These are phyloP conservation scores for Eragrostis tef DNA, from an alignment of 202 grass and related monocot species.

Conservation along the genomic window DNA sequence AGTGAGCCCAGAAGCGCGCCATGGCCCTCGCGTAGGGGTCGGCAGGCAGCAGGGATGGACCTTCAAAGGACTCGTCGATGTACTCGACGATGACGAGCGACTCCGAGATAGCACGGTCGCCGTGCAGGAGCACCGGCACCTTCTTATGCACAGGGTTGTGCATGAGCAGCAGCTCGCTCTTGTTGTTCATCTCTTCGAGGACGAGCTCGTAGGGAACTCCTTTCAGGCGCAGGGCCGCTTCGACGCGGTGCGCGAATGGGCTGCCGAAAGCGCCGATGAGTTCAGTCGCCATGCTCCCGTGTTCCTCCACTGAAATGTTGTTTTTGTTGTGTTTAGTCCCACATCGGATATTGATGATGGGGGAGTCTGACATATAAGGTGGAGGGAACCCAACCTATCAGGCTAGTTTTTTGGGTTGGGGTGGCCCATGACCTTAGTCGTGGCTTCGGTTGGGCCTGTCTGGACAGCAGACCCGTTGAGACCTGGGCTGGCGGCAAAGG, in stretches of 20 bases:
- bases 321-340: no score
- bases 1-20: constrained; percentile 63
- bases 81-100: constrained; percentile 58
- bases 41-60: constrained; percentile 43
- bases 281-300: neutral
- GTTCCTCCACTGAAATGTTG: no score
- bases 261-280: constrained; percentile 41
- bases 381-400: no score
- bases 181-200: constrained; percentile 41
- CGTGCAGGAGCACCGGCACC: constrained; percentile 65
- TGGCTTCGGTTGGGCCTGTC: no score
- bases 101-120: constrained; percentile 36
- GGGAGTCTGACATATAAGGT: no score
- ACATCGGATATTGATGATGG: no score
- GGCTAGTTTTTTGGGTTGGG: no score
- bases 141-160: constrained; percentile 65
- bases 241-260: constrained; percentile 53
- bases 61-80: constrained; percentile 49
- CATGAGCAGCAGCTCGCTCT: constrained; percentile 56
- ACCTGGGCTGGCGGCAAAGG: no score
- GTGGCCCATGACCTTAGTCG: no score
- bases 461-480: no score
- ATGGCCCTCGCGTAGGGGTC: constrained; percentile 41
- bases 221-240: constrained; percentile 49
- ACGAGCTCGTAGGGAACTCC: constrained; percentile 50